Evolutionary conservation across 2,329 filamentous ascomycete genomes (phyloP).

Genomic region (Aspergillus sp.): DNA sequence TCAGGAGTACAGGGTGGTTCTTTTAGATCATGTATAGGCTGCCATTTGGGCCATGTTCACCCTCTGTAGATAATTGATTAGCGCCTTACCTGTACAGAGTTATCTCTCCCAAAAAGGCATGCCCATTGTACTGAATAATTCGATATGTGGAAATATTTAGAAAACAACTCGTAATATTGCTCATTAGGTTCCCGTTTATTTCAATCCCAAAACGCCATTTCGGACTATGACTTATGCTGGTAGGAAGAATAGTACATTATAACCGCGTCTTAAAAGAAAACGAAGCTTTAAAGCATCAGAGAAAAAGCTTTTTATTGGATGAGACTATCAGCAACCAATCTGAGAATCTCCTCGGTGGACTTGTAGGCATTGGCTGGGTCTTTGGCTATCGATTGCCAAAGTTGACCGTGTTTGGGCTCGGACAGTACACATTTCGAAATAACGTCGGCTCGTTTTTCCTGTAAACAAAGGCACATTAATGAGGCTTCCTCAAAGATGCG

Average conservation of each 20-base stretch:
- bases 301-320: conserved; percentile 8
- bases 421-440: conserved; percentile 75
- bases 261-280: not conserved
- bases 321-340: conserved; percentile 64
- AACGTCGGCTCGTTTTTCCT: conserved; percentile 85
- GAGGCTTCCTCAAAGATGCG: not conserved
- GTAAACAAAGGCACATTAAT: conserved; percentile 10
- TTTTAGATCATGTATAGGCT: not conserved
- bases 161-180: not conserved
- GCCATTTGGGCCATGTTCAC: too few relatives aligned
- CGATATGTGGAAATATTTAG: not conserved
- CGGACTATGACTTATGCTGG: not conserved
- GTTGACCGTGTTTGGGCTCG: conserved; percentile 89
- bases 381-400: conserved; percentile 85
- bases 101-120: too few relatives aligned
- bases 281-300: too few relatives aligned
- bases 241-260: not conserved
- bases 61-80: too few relatives aligned
- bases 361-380: conserved; percentile 76
- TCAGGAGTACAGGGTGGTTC: not conserved
- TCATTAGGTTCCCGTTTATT: not conserved
- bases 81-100: too few relatives aligned
- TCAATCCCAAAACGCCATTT: not conserved
- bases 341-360: conserved; percentile 76
- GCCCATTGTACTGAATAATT: not conserved